Conservation (phyloP, 805 yeast genomes). For the Maudiozyma barnettii region DNA sequence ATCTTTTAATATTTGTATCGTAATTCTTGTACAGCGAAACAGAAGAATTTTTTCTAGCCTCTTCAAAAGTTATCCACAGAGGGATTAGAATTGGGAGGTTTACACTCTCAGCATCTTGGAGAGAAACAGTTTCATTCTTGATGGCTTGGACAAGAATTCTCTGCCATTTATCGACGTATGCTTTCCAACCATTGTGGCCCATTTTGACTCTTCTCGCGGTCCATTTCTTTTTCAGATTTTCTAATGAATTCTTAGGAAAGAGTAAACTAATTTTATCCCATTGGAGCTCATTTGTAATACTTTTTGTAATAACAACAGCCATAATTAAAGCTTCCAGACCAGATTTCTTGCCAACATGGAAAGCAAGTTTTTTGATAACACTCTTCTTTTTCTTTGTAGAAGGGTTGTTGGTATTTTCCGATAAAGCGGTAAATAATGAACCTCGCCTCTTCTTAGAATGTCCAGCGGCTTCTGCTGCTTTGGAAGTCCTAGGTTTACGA, state of each 20-base stretch:
- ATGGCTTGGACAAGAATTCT: slow-evolving; percentile 50
- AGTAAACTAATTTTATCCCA: slow-evolving; percentile 52
- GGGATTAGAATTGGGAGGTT: slow-evolving; percentile 45
- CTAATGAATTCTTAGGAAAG: slow-evolving; percentile 35
- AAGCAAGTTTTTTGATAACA: slow-evolving; percentile 2
- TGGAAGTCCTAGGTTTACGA: background rate
- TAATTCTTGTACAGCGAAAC: slow-evolving; percentile 26
- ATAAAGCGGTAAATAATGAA: slow-evolving; percentile 1
- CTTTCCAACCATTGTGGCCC: slow-evolving; percentile 51
- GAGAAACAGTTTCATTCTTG: slow-evolving; percentile 41
- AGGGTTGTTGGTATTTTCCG: background rate
- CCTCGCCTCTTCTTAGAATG: background rate
- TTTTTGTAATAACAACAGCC: slow-evolving; percentile 57
- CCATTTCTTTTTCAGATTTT: slow-evolving; percentile 57
- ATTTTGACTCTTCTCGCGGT: slow-evolving; percentile 41
- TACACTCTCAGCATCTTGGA: slow-evolving; percentile 40
- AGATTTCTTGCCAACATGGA: slow-evolving; percentile 27
- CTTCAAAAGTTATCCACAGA: slow-evolving; percentile 56
- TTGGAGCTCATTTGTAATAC: slow-evolving; percentile 51
- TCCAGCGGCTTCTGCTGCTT: background rate
- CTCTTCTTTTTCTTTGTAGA: background rate
- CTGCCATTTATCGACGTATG: slow-evolving; percentile 54
- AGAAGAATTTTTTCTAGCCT: slow-evolving; percentile 9
- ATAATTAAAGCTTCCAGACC: slow-evolving; percentile 51
- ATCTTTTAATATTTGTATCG: slow-evolving; percentile 40